Evolutionary conservation across 2,329 filamentous ascomycete genomes (phyloP).

Genomic region (Boeremia lycopersici): DNA sequence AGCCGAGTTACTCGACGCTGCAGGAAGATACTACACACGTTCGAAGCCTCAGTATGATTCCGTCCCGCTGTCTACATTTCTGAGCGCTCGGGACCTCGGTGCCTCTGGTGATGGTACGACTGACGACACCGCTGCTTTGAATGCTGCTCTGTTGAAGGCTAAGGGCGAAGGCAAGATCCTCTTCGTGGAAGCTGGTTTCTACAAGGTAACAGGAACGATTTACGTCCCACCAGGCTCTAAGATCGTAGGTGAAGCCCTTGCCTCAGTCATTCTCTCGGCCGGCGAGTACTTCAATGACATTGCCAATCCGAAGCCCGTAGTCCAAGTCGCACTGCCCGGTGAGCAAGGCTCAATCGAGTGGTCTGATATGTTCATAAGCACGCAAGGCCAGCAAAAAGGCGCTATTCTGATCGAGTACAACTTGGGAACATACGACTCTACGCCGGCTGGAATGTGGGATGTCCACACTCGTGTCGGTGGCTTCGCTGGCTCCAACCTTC

Average conservation of each 20-base stretch:
- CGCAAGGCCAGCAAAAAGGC: conserved; percentile 68
- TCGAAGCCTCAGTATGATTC: conserved; percentile 57
- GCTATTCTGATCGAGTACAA: conserved; percentile 78
- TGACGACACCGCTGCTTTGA: conserved; percentile 82
- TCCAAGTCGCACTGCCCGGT: conserved; percentile 69
- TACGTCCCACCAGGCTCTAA: conserved; percentile 71
- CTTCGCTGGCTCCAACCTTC: conserved; percentile 76
- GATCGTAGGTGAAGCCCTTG: conserved; percentile 85
- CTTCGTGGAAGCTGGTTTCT: conserved; percentile 64
- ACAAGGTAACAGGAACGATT: conserved; percentile 61
- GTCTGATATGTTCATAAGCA: conserved; percentile 74
- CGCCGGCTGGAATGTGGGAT: conserved; percentile 80
- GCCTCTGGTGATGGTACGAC: conserved; percentile 83
- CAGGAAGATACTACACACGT: conserved; percentile 56
- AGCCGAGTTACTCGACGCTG: conserved; percentile 50
- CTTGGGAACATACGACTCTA: conserved; percentile 57
- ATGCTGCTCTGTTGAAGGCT: conserved; percentile 71
- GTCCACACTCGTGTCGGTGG: conserved; percentile 86
- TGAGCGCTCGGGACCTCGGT: conserved; percentile 53
- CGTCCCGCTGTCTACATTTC: conserved; percentile 66
- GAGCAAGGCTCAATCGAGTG: conserved; percentile 71
- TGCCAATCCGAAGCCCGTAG: conserved; percentile 64
- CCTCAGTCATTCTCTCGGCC: conserved; percentile 79
- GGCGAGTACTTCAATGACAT: conserved; percentile 60
- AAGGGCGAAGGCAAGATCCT: conserved; percentile 60